Evolutionary conservation across 257 asterid genomes (phyloP).

Genomic region (Solanum stenotomum): DNA sequence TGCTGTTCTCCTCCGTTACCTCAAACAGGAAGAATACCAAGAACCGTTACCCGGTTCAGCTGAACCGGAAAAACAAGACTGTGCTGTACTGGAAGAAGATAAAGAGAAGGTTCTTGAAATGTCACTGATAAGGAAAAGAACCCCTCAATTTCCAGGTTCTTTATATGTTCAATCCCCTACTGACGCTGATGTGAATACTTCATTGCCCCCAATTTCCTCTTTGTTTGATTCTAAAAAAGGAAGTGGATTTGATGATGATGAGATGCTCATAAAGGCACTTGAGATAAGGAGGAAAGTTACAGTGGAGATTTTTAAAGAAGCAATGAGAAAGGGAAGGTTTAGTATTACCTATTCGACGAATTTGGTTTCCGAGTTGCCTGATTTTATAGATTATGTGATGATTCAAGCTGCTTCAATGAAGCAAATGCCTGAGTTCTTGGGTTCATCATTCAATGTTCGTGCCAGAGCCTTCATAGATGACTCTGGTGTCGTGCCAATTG

Average conservation of each 20-base stretch:
- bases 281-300: slow-evolving; percentile 84
- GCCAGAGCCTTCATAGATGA: slow-evolving; percentile 47
- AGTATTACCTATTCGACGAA: slow-evolving; percentile 68
- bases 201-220: slow-evolving; percentile 26
- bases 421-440: slow-evolving; percentile 42
- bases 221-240: slow-evolving; percentile 17
- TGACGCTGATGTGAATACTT: slow-evolving; percentile 12
- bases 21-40: slow-evolving; percentile 18
- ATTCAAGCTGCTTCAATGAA: slow-evolving; percentile 82
- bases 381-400: slow-evolving; percentile 74
- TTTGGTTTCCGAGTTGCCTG: slow-evolving; percentile 35
- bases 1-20: slow-evolving; percentile 56
- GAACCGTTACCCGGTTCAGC: not conserved
- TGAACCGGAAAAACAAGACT: slow-evolving; percentile 15
- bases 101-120: slow-evolving; percentile 47
- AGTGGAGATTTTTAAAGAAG: slow-evolving; percentile 56
- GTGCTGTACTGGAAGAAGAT: slow-evolving; percentile 28
- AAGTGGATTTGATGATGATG: slow-evolving; percentile 20
- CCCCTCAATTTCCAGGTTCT: slow-evolving; percentile 87
- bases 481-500: slow-evolving; percentile 62
- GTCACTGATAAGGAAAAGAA: slow-evolving; percentile 36
- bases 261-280: slow-evolving; percentile 76
- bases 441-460: slow-evolving; percentile 64
- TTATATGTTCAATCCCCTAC: slow-evolving; percentile 26
- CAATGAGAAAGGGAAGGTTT: slow-evolving; percentile 67